Evolutionary conservation across 108 stramenopile species (phyloP), one percentile per base, ranked within the genome.

Genomic region (Discostella stelligeroides): DNA sequence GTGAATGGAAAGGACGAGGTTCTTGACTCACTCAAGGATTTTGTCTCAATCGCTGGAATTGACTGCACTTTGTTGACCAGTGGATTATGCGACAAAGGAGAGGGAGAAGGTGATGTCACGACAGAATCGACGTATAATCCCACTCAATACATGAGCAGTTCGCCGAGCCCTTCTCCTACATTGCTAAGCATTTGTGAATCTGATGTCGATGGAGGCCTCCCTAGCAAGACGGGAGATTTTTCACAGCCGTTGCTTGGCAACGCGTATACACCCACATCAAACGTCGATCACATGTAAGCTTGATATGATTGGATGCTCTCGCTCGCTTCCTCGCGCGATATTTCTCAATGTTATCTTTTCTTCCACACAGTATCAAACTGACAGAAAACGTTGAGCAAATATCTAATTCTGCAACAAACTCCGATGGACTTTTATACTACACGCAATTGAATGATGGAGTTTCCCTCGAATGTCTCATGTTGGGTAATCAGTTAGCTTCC

Each of bases 301-400:
- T 28, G n/a, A 8, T 58, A 4, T 58, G 57, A 11, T 58, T 40
- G 30, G 37, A 13, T 46, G n/a, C n/a, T 34, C 48, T 38, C 60
- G 23, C 29, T 43, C 7, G 27, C 38, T 43, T 42, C 15, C 29
- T 51, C 9, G 17, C 7, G 15, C 29, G 7, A 46, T 27, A 21
- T 8, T 37, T 45, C 18, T 27, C 15, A 11, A 48, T 45, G 24
- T 18, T 23, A 28, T 27, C 51, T n/a, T 37, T 7, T 38, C 25
- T 63, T 49, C 38, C 18, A n/a, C n/a, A n/a, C n/a, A 71, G 77
- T 45, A n/a, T 79, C 34, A 79, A 79, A 39, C 39, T 79, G n/a
- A 64, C 63, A 20, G 70, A 47, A 28, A 57, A 40, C 14, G 42
- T 79, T 4, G 60, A 66, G 5, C 60, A 57, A 11, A 72, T 79